Evolutionary conservation across 345 rosid species (phyloP), one percentile per base, ranked within the genome.

Genomic region (Lepidium didymum): DNA sequence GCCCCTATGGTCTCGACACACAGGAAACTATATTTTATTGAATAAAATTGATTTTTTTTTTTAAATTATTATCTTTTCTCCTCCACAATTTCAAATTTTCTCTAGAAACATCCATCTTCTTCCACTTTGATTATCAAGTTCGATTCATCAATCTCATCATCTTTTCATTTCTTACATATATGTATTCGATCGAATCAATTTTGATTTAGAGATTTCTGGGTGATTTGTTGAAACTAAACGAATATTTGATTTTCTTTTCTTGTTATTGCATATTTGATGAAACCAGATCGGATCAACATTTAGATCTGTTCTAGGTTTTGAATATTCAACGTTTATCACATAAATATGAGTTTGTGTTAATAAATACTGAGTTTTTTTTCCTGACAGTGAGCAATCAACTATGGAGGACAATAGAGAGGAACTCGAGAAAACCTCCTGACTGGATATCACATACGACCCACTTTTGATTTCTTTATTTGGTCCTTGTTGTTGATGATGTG

Each of bases 241-340:
- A 5, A 36, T 31, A n/a, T 62, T 40, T 13, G 67, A 21, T 56
- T 62, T 7, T 8, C 0, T 34, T 25, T 8, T 29, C 33, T 29
- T 38, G 14, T 5, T 50, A 11, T 1, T 18, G 31, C 69, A 75
- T 70, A 68, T 54, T 37, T 8, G 63, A 61, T 16, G 68, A 74
- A 67, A 74, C 73, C 59, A 19, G 78, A 61, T 74, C 74, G 74
- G 78, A 44, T 61, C 73, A 61, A 34, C 3, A 14, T 53, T 23
- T 67, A 53, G 69, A 74, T 74, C 78, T 52, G 69, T 74, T 74
- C 64, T 62, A 35, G 73, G 58, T 51, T 74, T 40, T 25, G 8
- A 14, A 58, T 33, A 11, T 3, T 1, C 37, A 37, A 6, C 46
- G 46, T 60, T 27, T 5, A 10, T 21, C 25, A 21, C 3, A 2